Conservation (phyloP, 2,329 filamentous ascomycete species). For the Beauveria sp. region DNA sequence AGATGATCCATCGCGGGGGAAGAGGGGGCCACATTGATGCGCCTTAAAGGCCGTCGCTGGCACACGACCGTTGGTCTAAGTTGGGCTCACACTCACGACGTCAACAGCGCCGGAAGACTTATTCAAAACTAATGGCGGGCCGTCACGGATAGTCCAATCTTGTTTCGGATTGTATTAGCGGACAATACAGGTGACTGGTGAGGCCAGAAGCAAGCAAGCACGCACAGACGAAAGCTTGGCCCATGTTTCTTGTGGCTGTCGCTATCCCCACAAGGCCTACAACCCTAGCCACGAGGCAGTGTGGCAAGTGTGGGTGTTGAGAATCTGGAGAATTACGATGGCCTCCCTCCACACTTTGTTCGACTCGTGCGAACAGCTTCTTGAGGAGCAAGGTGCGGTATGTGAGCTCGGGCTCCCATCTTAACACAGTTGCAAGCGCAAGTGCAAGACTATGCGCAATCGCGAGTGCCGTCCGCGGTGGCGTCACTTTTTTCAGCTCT, state of each 20-base stretch:
- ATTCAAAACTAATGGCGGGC: neutral
- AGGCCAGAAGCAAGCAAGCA: neutral
- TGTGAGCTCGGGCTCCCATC: too few relatives aligned
- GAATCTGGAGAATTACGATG: too few relatives aligned
- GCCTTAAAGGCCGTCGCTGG: too few relatives aligned
- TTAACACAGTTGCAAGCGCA: neutral
- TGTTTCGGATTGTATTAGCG: neutral
- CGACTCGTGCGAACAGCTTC: too few relatives aligned
- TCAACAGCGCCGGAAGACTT: too few relatives aligned
- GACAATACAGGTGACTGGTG: neutral
- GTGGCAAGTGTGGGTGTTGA: too few relatives aligned
- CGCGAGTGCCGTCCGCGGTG: neutral
- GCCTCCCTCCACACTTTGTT: too few relatives aligned
- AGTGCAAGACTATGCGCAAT: neutral
- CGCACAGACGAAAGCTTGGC: neutral
- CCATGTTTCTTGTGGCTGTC: neutral
- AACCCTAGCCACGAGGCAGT: neutral
- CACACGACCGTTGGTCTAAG: too few relatives aligned
- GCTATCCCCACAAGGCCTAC: neutral
- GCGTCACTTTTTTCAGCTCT: neutral
- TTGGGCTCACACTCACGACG: too few relatives aligned
- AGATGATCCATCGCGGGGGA: too few relatives aligned
- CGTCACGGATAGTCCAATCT: neutral
- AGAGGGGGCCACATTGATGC: too few relatives aligned
- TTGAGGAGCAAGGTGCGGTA: too few relatives aligned